Base-by-base conservation (phyloP, 768 basidiomycete species). In the Panaeolus papilionaceus region DNA sequence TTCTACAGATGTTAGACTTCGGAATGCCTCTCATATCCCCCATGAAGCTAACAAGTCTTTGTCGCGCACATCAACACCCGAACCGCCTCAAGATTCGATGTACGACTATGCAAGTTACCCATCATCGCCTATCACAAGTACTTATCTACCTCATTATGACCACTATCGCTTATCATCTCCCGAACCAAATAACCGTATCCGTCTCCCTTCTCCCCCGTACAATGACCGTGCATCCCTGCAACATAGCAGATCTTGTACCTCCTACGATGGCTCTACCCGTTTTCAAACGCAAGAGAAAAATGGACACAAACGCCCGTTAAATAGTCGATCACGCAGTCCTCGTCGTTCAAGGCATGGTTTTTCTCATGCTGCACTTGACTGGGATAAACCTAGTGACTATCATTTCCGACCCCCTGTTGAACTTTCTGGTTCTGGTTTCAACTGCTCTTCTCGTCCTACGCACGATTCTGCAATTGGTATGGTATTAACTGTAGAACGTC, bases 141-240 rank as follows among this genome's bases (percentile, higher is more conserved):
- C 26, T 33, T 58, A 58, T 37, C 5, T 28, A 12, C 26, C 54
- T 2, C 33, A 33, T 37, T 58, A 58, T 37, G 54, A 37, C 7
- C 12, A 58, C 54, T 28, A 58, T 58, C 28, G 28, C 33, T 37
- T 58, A 58, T 16, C 33, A 58, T 58, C 54, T 58, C 54, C 54
- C 12, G 54, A 37, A 33, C 54, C 54, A 33, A 11, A 33, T 16
- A 4, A 33, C 54, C 14, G 14, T 6, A 33, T 7, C 14, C 54
- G 28, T 16, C 33, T 58, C n/a, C 54, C 11, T 58, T 58, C 26
- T 14, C 54, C 26, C 9, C 49, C 26, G 20, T n/a, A 51, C 18
- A 4, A 58, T 37, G 12, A 4, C 54, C 12, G 11, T 4, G 5
- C 33, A 33, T 33, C 33, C 1, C 33, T 33, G 2, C 33, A 33